phyloP scores from a whole-genome alignment of 306 rosid genomes.

The Purshia tridentata region DNA sequence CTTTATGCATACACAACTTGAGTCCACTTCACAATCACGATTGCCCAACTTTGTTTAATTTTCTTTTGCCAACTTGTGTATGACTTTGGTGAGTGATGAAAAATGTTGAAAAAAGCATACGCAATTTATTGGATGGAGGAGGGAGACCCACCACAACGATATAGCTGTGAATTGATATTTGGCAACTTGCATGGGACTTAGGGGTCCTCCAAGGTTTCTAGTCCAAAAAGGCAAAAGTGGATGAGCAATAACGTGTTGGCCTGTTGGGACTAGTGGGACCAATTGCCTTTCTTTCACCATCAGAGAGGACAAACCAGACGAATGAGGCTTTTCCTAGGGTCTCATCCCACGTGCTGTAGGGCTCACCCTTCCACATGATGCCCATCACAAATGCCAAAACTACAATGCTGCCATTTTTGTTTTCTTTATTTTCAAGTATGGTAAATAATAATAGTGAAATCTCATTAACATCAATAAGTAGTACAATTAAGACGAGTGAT shows the following conservation, averaged over 20 bases:
- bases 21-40: slow-evolving; percentile 19
- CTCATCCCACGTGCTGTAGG: slow-evolving; percentile 40
- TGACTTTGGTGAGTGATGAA: neutral
- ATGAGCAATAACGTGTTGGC: neutral
- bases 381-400: neutral
- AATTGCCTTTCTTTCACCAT: neutral
- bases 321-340: slow-evolving; percentile 17
- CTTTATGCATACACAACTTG: slow-evolving; percentile 19
- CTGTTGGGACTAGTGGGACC: neutral
- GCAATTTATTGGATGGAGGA: neutral
- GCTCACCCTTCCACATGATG: neutral
- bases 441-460: neutral
- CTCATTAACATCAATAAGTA: neutral
- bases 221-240: neutral
- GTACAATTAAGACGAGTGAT: neutral
- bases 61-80: slow-evolving; percentile 16
- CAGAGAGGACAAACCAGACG: neutral
- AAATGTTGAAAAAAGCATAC: neutral
- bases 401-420: neutral
- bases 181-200: slow-evolving; percentile 3
- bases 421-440: neutral
- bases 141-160: no score
- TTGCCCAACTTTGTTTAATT: neutral
- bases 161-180: neutral
- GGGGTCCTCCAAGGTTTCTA: slow-evolving; percentile 19